Evolutionary conservation across 179 eudicot genomes (phyloP).

Genomic region (Silene noctiflora): DNA sequence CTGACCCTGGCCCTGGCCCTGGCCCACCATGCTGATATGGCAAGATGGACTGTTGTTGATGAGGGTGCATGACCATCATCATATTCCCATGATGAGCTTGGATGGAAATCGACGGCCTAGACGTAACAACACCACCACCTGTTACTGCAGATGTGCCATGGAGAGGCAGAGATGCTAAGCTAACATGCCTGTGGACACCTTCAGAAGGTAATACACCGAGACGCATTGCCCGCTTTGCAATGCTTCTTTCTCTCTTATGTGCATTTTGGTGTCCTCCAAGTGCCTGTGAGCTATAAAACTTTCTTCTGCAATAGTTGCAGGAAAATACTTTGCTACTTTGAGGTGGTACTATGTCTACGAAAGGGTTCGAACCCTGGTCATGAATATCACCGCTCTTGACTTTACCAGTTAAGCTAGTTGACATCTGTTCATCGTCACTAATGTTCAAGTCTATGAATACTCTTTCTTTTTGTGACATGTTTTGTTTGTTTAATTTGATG

Average conservation of each 20-base stretch:
- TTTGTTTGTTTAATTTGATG: background rate
- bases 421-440: background rate
- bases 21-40: constrained; percentile 21
- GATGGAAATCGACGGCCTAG: constrained; percentile 34
- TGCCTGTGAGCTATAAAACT: constrained; percentile 38
- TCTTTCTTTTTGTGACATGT: constrained; percentile 13
- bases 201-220: constrained; percentile 25
- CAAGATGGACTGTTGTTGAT: background rate
- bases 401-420: too few relatives aligned
- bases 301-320: constrained; percentile 33
- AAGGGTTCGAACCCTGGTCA: background rate
- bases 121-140: background rate
- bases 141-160: constrained; percentile 21
- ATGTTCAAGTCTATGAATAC: constrained; percentile 25
- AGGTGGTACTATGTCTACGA: constrained; percentile 9
- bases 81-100: constrained; percentile 33
- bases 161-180: constrained; percentile 34
- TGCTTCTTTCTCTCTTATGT: constrained; percentile 33
- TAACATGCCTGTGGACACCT: constrained; percentile 24
- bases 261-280: constrained; percentile 41
- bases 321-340: constrained; percentile 24
- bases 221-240: constrained; percentile 31
- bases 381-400: background rate
- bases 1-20: constrained; percentile 2
- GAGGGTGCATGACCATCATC: constrained; percentile 25